A percentile compares a stretch with the other conserved stretches of the same genome.
These are phyloP conservation scores for Globisporangium takayamanum DNA, from an alignment of 352 stramenopile species.

Conservation along the genomic window DNA sequence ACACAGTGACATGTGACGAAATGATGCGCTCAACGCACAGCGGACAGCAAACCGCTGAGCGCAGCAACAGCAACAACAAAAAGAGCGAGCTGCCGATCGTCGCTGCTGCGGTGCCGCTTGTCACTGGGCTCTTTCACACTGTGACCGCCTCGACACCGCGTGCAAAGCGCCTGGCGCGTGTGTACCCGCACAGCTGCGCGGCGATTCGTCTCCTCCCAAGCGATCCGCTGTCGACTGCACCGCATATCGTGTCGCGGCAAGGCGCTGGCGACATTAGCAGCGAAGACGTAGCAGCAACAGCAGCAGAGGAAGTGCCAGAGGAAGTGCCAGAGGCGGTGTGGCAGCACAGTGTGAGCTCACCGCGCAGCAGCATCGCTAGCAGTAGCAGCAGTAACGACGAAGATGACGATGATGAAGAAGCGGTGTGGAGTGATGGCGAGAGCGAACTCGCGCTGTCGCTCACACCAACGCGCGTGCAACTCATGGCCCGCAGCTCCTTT, in stretches of 20 bases:
- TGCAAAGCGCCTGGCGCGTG: conserved; percentile 23
- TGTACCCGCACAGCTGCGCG: conserved; percentile 18
- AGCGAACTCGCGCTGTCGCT: conserved; percentile 5
- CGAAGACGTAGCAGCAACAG: neutral
- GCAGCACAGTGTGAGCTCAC: neutral
- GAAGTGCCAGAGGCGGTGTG: neutral
- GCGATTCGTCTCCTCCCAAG: no score
- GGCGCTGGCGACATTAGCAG: neutral
- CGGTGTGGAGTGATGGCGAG: conserved; percentile 7
- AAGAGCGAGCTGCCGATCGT: neutral
- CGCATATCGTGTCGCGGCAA: neutral
- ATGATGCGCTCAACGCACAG: neutral
- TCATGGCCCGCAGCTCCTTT: neutral
- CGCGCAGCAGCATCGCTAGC: neutral
- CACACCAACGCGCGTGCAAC: conserved; percentile 3
- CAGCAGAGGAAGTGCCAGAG: neutral
- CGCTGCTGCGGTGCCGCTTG: neutral
- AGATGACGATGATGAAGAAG: neutral
- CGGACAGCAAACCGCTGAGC: conserved; percentile 7
- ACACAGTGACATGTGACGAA: conserved; percentile 2
- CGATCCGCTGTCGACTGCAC: neutral
- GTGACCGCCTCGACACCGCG: conserved; percentile 50
- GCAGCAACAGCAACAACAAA: neutral
- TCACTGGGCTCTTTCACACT: conserved; percentile 32
- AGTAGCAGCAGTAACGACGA: conserved; percentile 6